Percentiles rank a stretch among this genome's conserved stretches.
Evolutionary conservation across 768 basidiomycete species (phyloP).

Genomic region (Lyophyllum decastes): DNA sequence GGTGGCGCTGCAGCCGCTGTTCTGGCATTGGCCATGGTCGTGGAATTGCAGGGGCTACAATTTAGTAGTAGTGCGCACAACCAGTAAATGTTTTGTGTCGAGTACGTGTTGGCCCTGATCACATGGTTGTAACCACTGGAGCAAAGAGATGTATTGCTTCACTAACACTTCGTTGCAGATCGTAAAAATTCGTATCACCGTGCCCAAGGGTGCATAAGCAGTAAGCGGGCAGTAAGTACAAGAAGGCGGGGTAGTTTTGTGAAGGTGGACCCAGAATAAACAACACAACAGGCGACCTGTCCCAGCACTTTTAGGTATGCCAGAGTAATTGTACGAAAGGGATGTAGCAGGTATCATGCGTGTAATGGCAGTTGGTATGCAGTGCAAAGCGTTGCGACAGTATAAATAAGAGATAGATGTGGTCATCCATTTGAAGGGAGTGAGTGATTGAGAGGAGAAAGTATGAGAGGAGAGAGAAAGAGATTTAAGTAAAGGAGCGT

Average conservation of each 20-base stretch:
- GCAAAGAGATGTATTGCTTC: background rate
- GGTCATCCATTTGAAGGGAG: background rate
- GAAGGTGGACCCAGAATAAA: background rate
- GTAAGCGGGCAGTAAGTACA: slow-evolving; percentile 1
- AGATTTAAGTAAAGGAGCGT: background rate
- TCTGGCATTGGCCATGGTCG: slow-evolving; percentile 4
- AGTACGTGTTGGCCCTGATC: background rate
- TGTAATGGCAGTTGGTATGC: slow-evolving; percentile 1
- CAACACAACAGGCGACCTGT: background rate
- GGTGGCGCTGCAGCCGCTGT: background rate
- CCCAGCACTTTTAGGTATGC: slow-evolving; percentile 6
- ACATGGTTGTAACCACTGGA: background rate
- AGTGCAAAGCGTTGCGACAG: slow-evolving; percentile 1
- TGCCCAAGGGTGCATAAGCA: background rate
- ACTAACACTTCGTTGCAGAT: background rate
- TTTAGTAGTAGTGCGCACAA: too few relatives aligned
- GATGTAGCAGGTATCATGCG: background rate
- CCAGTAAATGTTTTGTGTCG: background rate
- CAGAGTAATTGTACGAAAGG: background rate
- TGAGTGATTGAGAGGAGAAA: background rate
- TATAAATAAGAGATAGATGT: slow-evolving; percentile 1
- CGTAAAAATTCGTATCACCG: slow-evolving; percentile 8
- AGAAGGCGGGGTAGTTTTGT: slow-evolving; percentile 1
- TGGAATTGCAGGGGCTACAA: background rate
- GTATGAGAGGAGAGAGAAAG: background rate